Percentiles rank a stretch among this genome's conserved stretches.
Conservation (phyloP, 495 filamentous ascomycete species). For the Trichocladium antarcticum region DNA sequence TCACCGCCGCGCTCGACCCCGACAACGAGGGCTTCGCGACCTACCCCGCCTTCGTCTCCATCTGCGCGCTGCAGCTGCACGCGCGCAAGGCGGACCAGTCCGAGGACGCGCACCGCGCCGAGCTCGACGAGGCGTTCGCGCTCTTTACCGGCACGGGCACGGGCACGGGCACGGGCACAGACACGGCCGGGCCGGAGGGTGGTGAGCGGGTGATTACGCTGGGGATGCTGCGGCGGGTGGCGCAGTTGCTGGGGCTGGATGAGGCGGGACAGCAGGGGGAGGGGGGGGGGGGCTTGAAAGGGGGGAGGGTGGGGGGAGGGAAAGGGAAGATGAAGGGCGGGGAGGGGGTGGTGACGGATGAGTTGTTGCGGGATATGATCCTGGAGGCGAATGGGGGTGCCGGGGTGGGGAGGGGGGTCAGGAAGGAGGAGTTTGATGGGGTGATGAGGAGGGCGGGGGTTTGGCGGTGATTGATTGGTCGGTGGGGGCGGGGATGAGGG, state of each 20-base stretch:
- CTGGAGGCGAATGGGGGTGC: constrained; percentile 77
- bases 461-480: constrained; percentile 41
- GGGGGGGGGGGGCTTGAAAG: background rate
- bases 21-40: constrained; percentile 63
- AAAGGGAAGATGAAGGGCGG: background rate
- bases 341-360: constrained; percentile 55
- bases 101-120: constrained; percentile 41
- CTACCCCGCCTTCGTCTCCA: constrained; percentile 67
- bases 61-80: constrained; percentile 75
- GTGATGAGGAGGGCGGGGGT: constrained; percentile 79
- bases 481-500: background rate
- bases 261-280: constrained; percentile 20
- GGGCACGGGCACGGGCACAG: too few species aligned
- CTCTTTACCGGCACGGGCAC: too few species aligned
- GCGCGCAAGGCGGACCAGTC: constrained; percentile 40
- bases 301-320: background rate
- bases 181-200: too few species aligned
- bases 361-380: constrained; percentile 82
- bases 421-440: constrained; percentile 66
- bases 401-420: constrained; percentile 60
- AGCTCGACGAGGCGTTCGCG: constrained; percentile 68
- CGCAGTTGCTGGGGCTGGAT: constrained; percentile 72
- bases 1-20: constrained; percentile 70
- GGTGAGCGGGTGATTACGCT: constrained; percentile 66
- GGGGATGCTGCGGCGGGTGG: constrained; percentile 63